Conservation (phyloP, 805 yeast species). For the Zygotorulaspora danielsina region DNA sequence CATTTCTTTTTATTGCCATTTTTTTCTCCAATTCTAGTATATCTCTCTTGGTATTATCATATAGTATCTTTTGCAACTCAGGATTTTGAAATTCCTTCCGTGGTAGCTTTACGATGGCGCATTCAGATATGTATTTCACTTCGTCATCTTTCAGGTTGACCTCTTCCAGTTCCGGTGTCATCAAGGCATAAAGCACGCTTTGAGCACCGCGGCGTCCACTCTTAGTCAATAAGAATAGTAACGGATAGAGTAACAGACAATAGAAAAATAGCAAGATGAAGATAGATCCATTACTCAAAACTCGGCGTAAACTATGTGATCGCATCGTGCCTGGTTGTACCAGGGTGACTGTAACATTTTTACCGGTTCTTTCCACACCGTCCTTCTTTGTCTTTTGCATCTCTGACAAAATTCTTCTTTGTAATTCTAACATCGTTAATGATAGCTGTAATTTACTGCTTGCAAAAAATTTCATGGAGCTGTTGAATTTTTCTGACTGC, state of each 20-base stretch:
- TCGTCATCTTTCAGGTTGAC: slow-evolving; percentile 54
- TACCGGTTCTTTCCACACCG: slow-evolving; percentile 36
- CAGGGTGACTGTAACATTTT: slow-evolving; percentile 63
- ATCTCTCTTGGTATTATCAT: slow-evolving; percentile 53
- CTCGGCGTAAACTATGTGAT: slow-evolving; percentile 77
- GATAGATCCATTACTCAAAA: slow-evolving; percentile 70
- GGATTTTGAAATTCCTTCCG: slow-evolving; percentile 62
- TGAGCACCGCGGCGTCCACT: slow-evolving; percentile 78
- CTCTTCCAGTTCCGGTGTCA: slow-evolving; percentile 64
- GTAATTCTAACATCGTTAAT: slow-evolving; percentile 74
- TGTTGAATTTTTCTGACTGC: slow-evolving; percentile 49
- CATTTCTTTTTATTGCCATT: slow-evolving; percentile 66
- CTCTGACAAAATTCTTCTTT: slow-evolving; percentile 53
- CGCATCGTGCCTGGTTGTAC: slow-evolving; percentile 94
- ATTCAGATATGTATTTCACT: slow-evolving; percentile 59
- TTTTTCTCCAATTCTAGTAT: slow-evolving; percentile 62
- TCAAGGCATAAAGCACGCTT: slow-evolving; percentile 60
- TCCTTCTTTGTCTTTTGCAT: slow-evolving; percentile 56
- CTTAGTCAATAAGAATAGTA: slow-evolving; percentile 79
- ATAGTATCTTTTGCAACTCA: slow-evolving; percentile 57
- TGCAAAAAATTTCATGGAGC: slow-evolving; percentile 78
- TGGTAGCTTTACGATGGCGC: slow-evolving; percentile 49
- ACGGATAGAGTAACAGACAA: slow-evolving; percentile 61
- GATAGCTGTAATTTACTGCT: slow-evolving; percentile 73
- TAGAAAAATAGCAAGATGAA: slow-evolving; percentile 57